These are phyloP conservation scores for Leucogyrophana mollusca DNA, from an alignment of 768 basidiomycete species.

Conservation along the genomic window DNA sequence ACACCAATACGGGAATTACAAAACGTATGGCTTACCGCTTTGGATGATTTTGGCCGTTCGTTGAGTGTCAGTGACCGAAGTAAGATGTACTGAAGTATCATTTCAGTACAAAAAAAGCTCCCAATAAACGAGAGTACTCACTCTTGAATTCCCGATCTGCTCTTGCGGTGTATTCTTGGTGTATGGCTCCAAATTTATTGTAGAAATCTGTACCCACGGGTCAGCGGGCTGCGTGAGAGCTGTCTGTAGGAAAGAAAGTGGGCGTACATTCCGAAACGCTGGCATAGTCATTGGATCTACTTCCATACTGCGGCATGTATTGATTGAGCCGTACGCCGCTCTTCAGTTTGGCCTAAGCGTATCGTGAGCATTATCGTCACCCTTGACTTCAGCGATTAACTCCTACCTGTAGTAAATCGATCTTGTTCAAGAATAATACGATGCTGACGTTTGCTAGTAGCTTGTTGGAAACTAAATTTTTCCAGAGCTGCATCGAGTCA, in stretches of 20 bases:
- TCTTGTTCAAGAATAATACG: constrained; percentile 81
- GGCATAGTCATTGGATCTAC: constrained; percentile 78
- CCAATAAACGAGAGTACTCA: constrained; percentile 30
- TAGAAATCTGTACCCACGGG: constrained; percentile 55
- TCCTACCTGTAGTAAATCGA: constrained; percentile 68
- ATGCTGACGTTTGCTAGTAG: constrained; percentile 74
- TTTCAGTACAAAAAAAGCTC: constrained; percentile 8
- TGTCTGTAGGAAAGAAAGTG: neutral
- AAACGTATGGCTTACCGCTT: constrained; percentile 47
- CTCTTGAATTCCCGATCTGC: constrained; percentile 72
- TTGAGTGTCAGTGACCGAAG: constrained; percentile 79
- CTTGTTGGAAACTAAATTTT: constrained; percentile 67
- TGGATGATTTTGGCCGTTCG: constrained; percentile 72
- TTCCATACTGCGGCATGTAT: constrained; percentile 69
- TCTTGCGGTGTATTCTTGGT: constrained; percentile 67
- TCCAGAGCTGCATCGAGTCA: constrained; percentile 79
- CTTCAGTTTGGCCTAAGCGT: constrained; percentile 63
- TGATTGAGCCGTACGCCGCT: constrained; percentile 71
- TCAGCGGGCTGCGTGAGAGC: constrained; percentile 1
- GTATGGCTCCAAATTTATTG: constrained; percentile 68
- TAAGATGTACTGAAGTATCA: constrained; percentile 60
- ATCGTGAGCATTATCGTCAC: constrained; percentile 1
- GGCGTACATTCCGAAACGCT: constrained; percentile 70
- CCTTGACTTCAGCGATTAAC: neutral
- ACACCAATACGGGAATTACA: neutral